Evolutionary conservation across 2,329 filamentous ascomycete genomes (phyloP), one percentile per base, ranked within the genome.

Genomic region (Pseudogymnoascus pannorum): DNA sequence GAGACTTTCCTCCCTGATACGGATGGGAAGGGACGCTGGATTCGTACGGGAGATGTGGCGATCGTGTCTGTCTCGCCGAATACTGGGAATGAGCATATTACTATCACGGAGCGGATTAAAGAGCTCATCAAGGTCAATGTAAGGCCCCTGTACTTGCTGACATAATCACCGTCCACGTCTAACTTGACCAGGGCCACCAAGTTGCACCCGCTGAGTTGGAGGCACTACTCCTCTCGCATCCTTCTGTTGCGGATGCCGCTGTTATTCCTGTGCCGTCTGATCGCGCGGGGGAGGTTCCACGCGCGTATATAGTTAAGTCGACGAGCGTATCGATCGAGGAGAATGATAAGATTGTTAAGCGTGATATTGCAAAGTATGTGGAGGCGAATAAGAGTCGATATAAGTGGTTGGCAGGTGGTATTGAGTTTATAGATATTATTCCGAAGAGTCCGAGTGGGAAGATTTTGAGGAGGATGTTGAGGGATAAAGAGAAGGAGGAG

Each of bases 1-100:
- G 91, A 95, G 71, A 94, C 92, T 0, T 97, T 91, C 69, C 70
- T 86, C 0, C 76, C 75, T 64, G 79, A 86, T 59, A 79, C 86
- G 1, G 86, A 92, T 66, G 79, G 80, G n/a, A 71, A 75, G 12
- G 85, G 86, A 8, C 75, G 85, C 65, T 94, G 91, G 84, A 85
- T 96, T 80, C 83, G 83, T 40, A 96, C 92, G 0, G 92, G 92
- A 5, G 92, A 97, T 68, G 90, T 95, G 72, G 91, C 88, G 0
- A 77, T 93, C 2, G 77, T 95, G 9, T 80, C 81, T 2, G 81
- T 83, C 68, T 78, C 84, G 6, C 80, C 83, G 0, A 77, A 79
- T n/a, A n/a, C n/a, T 2, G 91, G 90, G 2, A 77, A 87, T 65
- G 91, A 96, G 73, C 92, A 97, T 69, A 72, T 96, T 57, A 87